Base-by-base conservation (phyloP, 768 basidiomycete genomes). In the Macrocybe gigantea region DNA sequence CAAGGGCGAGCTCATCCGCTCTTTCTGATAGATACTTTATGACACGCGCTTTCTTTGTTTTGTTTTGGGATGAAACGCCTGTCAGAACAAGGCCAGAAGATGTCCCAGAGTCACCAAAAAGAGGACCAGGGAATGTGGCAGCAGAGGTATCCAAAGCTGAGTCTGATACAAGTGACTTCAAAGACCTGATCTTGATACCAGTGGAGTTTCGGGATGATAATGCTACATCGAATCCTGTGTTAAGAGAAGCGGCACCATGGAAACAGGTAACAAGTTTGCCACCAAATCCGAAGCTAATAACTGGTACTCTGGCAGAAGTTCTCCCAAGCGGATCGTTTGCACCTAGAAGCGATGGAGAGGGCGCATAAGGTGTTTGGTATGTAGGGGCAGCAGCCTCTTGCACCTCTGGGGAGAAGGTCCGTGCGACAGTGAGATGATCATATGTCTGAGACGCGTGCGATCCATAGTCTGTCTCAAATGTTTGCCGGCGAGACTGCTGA, bases 251-350 rank as follows among this genome's bases (percentile, higher is more conserved):
- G 44, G 79, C 74, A 31, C 79, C 78, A 55, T 90, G 92, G 71
- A 95, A 96, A 63, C 89, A 94, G 6, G 90, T 85, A 7, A 94
- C 77, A 49, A 97, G 57, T 58, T 86, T 87, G 8, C 94, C 94
- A n/a, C 93, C 93, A 57, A 94, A 93, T 0, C 95, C 95, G 57
- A 97, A 96, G 52, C 82, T 86, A 46, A 94, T 71, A 30, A 96
- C 72, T 0, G 94, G 94, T 7, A 83, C 79, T 34, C 81, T 79
- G 47, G 78, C 79, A 2, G 82, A 72, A 5, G 85, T 82, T 38
- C 90, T 79, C 30, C 84, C 82, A 2, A 93, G 67, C 5, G 88
- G 88, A 60, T 93, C 90, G 56, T 93, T 90, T 6, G 83, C 77
- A 29, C 88, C 90, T 39, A 91, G 60, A 13, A 91, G 69, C 0